Evolutionary conservation across 169 alveolate species (phyloP).

Genomic region (Babesia bovis): DNA sequence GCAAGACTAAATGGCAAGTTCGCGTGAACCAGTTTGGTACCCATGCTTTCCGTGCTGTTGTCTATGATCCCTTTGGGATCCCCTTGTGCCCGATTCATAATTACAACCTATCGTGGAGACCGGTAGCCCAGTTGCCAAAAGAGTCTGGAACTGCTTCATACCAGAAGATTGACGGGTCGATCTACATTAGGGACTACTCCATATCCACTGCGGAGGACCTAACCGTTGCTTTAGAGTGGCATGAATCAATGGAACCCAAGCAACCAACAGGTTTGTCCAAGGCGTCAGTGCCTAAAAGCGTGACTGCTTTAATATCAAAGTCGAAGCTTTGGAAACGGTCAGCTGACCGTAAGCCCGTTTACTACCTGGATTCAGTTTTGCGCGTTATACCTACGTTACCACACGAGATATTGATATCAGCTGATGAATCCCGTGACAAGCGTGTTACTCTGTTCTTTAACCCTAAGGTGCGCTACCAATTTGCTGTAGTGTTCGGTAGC

Average conservation of each 20-base stretch:
- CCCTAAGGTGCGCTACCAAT: slow-evolving; percentile 33
- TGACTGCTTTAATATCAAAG: slow-evolving; percentile 14
- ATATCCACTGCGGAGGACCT: background rate
- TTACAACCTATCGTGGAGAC: slow-evolving; percentile 16
- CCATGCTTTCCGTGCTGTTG: slow-evolving; percentile 46
- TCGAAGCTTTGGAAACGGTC: slow-evolving; percentile 29
- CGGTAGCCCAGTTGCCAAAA: background rate
- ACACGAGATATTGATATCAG: slow-evolving; percentile 17
- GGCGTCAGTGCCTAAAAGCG: slow-evolving; percentile 3
- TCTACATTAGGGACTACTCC: slow-evolving; percentile 3
- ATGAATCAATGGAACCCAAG: slow-evolving; percentile 6
- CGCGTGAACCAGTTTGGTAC: background rate
- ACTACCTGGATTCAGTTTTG: background rate
- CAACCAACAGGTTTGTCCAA: background rate
- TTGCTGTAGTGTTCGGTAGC: slow-evolving; percentile 35
- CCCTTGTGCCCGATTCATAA: slow-evolving; percentile 24
- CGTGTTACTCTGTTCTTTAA: slow-evolving; percentile 30
- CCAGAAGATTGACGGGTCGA: slow-evolving; percentile 31
- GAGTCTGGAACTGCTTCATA: no score
- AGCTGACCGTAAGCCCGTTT: background rate
- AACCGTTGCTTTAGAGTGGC: slow-evolving; percentile 28
- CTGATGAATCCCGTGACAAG: slow-evolving; percentile 9
- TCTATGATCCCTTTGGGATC: slow-evolving; percentile 30
- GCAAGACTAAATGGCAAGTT: slow-evolving; percentile 29
- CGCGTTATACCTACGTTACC: slow-evolving; percentile 10